A percentile compares a stretch with the other conserved stretches of the same genome.
These are phyloP conservation scores for Nyssa sinensis DNA, from an alignment of 148 eudicot species.

Conservation along the genomic window DNA sequence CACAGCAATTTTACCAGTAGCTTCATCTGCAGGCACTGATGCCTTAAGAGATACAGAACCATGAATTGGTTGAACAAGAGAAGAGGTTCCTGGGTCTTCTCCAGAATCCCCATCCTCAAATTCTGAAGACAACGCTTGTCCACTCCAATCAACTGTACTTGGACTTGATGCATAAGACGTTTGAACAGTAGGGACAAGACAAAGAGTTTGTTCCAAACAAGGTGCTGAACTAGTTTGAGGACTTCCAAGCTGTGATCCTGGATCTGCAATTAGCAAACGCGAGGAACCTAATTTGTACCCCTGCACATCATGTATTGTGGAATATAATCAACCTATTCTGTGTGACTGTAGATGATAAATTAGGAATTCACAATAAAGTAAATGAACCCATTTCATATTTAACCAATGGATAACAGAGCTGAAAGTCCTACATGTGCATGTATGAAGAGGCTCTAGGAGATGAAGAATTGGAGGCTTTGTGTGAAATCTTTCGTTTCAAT, in stretches of 20 bases:
- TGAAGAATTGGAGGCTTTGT: not conserved
- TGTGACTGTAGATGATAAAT: not conserved
- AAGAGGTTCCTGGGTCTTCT: slow-evolving; percentile 14
- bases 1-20: slow-evolving; percentile 6
- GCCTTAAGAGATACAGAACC: slow-evolving; percentile 6
- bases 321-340: not conserved
- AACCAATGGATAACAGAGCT: not conserved
- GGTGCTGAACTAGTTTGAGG: slow-evolving; percentile 4
- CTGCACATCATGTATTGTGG: not conserved
- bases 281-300: slow-evolving; percentile 14
- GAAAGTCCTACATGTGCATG: not conserved
- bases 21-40: not conserved
- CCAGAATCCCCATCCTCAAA: slow-evolving; percentile 14
- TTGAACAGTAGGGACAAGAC: slow-evolving; percentile 9
- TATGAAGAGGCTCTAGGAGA: not conserved
- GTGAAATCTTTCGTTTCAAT: not conserved
- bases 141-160: slow-evolving; percentile 14
- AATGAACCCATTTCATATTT: not conserved
- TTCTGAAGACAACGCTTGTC: not conserved
- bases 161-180: slow-evolving; percentile 13
- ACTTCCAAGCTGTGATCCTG: slow-evolving; percentile 13
- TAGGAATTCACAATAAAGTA: not conserved
- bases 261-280: slow-evolving; percentile 11
- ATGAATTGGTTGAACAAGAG: slow-evolving; percentile 4
- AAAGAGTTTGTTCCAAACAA: slow-evolving; percentile 2